Conservation (phyloP, 192 early-diverging fungal species). For the Fimicolochytrium jonesii region DNA sequence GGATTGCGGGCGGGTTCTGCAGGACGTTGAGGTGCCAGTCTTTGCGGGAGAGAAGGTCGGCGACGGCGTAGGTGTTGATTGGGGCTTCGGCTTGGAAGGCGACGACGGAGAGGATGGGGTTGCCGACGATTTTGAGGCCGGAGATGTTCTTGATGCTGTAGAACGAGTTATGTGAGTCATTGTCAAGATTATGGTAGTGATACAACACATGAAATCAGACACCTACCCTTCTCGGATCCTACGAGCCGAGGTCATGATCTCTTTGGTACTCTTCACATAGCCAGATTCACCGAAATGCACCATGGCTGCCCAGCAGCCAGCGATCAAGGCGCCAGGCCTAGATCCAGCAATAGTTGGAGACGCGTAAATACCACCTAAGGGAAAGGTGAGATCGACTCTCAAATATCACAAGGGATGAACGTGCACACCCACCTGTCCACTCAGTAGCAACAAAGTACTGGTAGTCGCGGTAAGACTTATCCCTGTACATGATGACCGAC, state of each 20-base stretch:
- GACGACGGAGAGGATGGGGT: slow-evolving; percentile 76
- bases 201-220: too few relatives aligned
- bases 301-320: slow-evolving; percentile 94
- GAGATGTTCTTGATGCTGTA: slow-evolving; percentile 34
- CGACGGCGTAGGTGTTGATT: slow-evolving; percentile 78
- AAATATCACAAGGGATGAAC: background rate
- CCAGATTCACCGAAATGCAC: slow-evolving; percentile 82
- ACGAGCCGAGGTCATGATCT: slow-evolving; percentile 73
- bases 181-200: too few relatives aligned
- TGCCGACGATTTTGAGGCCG: slow-evolving; percentile 72
- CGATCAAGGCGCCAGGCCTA: slow-evolving; percentile 86
- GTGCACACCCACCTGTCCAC: slow-evolving; percentile 62
- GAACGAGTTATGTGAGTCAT: too few relatives aligned
- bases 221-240: slow-evolving; percentile 66
- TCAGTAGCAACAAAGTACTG: slow-evolving; percentile 90
- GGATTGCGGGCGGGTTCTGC: slow-evolving; percentile 84
- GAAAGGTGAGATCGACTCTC: background rate
- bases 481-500: slow-evolving; percentile 87
- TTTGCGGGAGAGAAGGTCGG: slow-evolving; percentile 72
- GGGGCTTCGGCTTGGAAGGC: slow-evolving; percentile 71
- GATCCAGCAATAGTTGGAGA: slow-evolving; percentile 90
- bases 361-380: slow-evolving; percentile 81
- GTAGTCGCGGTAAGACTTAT: slow-evolving; percentile 73
- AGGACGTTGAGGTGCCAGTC: slow-evolving; percentile 87
- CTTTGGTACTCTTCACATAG: slow-evolving; percentile 74